Evolutionary conservation across 2,329 filamentous ascomycete species (phyloP).

Genomic region (Drechslerella coelobrocha): DNA sequence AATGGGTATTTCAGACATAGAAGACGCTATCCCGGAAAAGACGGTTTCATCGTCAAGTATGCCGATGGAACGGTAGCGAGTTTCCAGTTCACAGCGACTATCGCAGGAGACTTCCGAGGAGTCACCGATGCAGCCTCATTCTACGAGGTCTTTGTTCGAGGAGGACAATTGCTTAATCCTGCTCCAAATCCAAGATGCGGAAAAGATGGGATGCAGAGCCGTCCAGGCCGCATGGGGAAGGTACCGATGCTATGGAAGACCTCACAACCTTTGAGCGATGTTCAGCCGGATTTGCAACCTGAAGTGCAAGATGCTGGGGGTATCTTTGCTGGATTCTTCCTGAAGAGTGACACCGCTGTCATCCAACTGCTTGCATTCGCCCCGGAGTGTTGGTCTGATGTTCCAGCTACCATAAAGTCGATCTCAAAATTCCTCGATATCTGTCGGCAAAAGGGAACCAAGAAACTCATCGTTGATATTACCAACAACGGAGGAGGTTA

Average conservation of each 20-base stretch:
- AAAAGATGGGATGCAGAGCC: neutral
- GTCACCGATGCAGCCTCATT: slow-evolving; percentile 31
- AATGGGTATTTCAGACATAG: slow-evolving; percentile 42
- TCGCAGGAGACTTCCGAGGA: slow-evolving; percentile 42
- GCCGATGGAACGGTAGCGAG: slow-evolving; percentile 32
- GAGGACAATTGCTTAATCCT: slow-evolving; percentile 28
- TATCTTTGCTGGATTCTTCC: slow-evolving; percentile 47
- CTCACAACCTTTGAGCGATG: slow-evolving; percentile 5
- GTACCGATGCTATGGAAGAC: slow-evolving; percentile 12
- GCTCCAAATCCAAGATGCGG: slow-evolving; percentile 30
- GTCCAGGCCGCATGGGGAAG: slow-evolving; percentile 23
- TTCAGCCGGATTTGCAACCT: slow-evolving; percentile 24
- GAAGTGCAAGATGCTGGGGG: slow-evolving; percentile 28
- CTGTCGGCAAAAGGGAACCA: slow-evolving; percentile 63
- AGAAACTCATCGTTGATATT: slow-evolving; percentile 68
- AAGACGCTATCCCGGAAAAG: slow-evolving; percentile 36
- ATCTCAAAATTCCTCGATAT: slow-evolving; percentile 39
- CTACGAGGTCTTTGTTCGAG: slow-evolving; percentile 43
- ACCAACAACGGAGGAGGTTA: slow-evolving; percentile 67
- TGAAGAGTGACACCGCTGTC: slow-evolving; percentile 46
- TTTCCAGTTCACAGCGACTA: slow-evolving; percentile 29
- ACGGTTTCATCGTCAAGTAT: slow-evolving; percentile 34
- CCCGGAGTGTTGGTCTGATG: slow-evolving; percentile 36
- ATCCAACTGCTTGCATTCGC: slow-evolving; percentile 36
- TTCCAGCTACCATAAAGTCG: slow-evolving; percentile 29